Percentiles rank a stretch among this genome's conserved stretches.
These are phyloP conservation scores for Phytophthora pinifolia DNA, from an alignment of 352 stramenopile genomes.

Conservation along the genomic window DNA sequence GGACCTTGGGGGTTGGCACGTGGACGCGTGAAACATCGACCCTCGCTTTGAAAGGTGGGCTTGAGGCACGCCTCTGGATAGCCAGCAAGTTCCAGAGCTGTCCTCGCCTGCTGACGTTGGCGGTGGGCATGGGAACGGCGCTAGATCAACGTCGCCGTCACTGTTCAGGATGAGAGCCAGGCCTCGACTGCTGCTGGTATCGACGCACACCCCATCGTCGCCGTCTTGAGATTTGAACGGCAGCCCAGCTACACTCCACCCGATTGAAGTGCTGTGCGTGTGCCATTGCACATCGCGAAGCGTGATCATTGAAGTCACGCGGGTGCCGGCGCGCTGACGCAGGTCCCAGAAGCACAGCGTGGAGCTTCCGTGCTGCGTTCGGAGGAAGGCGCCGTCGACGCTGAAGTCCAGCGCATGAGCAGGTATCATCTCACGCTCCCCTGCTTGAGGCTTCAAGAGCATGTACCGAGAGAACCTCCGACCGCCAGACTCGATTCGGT, in stretches of 20 bases:
- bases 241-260: slow-evolving; percentile 31
- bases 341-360: slow-evolving; percentile 68
- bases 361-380: slow-evolving; percentile 44
- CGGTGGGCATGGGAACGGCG: slow-evolving; percentile 28
- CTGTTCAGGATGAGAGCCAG: slow-evolving; percentile 19
- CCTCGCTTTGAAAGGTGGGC: slow-evolving; percentile 22
- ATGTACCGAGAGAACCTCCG: slow-evolving; percentile 48
- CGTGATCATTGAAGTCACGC: slow-evolving; percentile 41
- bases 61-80: slow-evolving; percentile 20
- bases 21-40: slow-evolving; percentile 1
- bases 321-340: slow-evolving; percentile 40
- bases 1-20: slow-evolving; percentile 4
- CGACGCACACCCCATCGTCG: slow-evolving; percentile 9
- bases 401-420: slow-evolving; percentile 69
- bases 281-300: slow-evolving; percentile 60
- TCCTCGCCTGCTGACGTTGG: background rate
- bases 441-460: slow-evolving; percentile 54
- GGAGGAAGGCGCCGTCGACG: slow-evolving; percentile 54
- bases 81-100: slow-evolving; percentile 19
- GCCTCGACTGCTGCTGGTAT: slow-evolving; percentile 12
- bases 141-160: slow-evolving; percentile 22
- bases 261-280: slow-evolving; percentile 46
- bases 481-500: slow-evolving; percentile 42
- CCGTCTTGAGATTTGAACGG: background rate
- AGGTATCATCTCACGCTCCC: slow-evolving; percentile 7